phyloP scores from a whole-genome alignment of 1,284 basidiomycete species.

The Uromyces viciae-fabae region DNA sequence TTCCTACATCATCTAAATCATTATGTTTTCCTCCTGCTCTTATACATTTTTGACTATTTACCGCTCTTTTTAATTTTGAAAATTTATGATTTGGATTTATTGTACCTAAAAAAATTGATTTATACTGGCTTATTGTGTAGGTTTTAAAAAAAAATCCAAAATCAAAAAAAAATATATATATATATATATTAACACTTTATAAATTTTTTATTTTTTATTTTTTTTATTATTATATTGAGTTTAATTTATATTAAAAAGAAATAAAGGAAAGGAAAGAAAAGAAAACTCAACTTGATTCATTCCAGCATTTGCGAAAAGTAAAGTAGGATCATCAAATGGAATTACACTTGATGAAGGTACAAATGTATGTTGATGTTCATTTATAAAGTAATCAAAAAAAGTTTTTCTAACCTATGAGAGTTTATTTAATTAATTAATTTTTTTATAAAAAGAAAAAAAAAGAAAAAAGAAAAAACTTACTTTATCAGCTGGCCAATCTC shows the following conservation, averaged over 20 bases:
- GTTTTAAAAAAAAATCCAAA: too few relatives aligned
- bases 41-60: constrained; percentile 44
- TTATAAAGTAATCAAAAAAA: constrained; percentile 30
- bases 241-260: background rate
- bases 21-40: constrained; percentile 43
- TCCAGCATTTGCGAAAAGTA: constrained; percentile 90
- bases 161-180: too few relatives aligned
- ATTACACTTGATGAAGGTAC: constrained; percentile 40
- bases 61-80: constrained; percentile 28
- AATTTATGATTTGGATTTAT: constrained; percentile 30
- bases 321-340: constrained; percentile 62
- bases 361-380: constrained; percentile 27
- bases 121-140: constrained; percentile 23
- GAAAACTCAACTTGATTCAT: constrained; percentile 42
- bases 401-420: constrained; percentile 29
- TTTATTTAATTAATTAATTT: background rate
- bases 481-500: constrained; percentile 44
- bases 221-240: background rate
- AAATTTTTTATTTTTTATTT: too few relatives aligned
- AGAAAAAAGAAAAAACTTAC: background rate
- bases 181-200: too few relatives aligned
- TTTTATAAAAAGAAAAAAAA: background rate
- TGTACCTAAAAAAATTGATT: constrained; percentile 40
- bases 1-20: constrained; percentile 42
- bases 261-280: background rate